phyloP scores from a whole-genome alignment of 2,329 filamentous ascomycete genomes.

The Epicoccum nigrum region DNA sequence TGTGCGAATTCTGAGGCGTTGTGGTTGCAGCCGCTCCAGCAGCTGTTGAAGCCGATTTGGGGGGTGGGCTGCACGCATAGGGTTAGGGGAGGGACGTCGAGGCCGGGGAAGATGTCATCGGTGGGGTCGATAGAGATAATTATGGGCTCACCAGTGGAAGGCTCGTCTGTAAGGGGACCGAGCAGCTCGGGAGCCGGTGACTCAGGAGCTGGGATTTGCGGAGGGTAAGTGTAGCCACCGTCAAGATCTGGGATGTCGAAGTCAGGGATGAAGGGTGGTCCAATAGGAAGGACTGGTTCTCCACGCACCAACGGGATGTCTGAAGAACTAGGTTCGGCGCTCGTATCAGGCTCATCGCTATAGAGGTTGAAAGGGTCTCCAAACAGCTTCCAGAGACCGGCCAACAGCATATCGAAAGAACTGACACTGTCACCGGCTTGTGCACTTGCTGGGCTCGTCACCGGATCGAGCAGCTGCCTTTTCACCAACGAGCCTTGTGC shows the following conservation, averaged over 20 bases:
- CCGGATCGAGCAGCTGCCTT: constrained; percentile 11
- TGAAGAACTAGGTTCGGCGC: not conserved
- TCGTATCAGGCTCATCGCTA: not conserved
- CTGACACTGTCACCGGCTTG: constrained; percentile 1
- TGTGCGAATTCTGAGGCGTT: constrained; percentile 3
- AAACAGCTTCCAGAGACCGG: not conserved
- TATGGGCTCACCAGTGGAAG: not conserved
- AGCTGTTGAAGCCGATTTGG: constrained; percentile 10
- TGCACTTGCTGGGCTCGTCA: constrained; percentile 9
- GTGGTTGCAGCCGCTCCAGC: constrained; percentile 11
- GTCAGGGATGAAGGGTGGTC: constrained; percentile 6
- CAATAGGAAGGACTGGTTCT: constrained; percentile 1
- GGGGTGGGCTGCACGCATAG: constrained; percentile 4
- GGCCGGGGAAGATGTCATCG: not conserved
- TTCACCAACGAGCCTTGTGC: constrained; percentile 5
- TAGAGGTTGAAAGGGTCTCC: constrained; percentile 4
- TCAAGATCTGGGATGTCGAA: constrained; percentile 14
- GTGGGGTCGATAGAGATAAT: constrained; percentile 3
- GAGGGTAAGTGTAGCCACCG: not conserved
- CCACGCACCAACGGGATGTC: not conserved
- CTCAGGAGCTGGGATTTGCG: not conserved
- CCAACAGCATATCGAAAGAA: constrained; percentile 4
- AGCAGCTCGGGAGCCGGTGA: not conserved
- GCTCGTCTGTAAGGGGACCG: not conserved
- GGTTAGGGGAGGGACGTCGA: not conserved